A percentile compares a stretch with the other conserved stretches of the same genome.
These are phyloP conservation scores for Fusarium graminum DNA, from an alignment of 2,329 filamentous ascomycete species.

Conservation along the genomic window DNA sequence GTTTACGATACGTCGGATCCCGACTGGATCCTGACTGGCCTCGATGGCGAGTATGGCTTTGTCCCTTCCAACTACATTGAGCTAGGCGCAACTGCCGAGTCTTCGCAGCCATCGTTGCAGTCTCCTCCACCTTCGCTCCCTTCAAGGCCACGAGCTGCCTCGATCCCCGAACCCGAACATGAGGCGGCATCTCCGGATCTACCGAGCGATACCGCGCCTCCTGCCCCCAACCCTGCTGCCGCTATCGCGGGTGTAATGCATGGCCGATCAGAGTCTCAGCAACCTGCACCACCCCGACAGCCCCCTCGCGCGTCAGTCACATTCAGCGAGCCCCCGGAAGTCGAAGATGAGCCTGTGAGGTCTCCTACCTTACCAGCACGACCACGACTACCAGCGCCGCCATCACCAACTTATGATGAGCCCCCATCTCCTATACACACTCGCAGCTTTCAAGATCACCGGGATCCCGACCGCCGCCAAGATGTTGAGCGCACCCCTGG, in stretches of 20 bases:
- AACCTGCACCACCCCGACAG: slow-evolving; percentile 46
- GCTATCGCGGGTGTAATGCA: slow-evolving; percentile 70
- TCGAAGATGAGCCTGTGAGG: slow-evolving; percentile 51
- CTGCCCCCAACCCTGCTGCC: slow-evolving; percentile 62
- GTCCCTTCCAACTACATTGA: slow-evolving; percentile 98
- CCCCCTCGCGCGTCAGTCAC: slow-evolving; percentile 45
- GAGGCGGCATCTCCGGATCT: slow-evolving; percentile 50
- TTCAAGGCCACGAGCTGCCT: slow-evolving; percentile 54
- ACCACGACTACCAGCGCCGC: slow-evolving; percentile 45
- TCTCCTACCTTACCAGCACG: slow-evolving; percentile 58
- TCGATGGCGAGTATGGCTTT: slow-evolving; percentile 89
- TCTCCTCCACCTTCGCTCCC: slow-evolving; percentile 60
- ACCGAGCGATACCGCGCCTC: slow-evolving; percentile 43
- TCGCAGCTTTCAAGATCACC: slow-evolving; percentile 52
- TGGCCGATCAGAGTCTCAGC: slow-evolving; percentile 54
- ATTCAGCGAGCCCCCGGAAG: slow-evolving; percentile 47
- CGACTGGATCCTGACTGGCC: slow-evolving; percentile 94
- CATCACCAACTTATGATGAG: slow-evolving; percentile 44
- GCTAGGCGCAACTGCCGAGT: slow-evolving; percentile 63
- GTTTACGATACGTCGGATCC: slow-evolving; percentile 93
- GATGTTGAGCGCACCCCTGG: slow-evolving; percentile 71
- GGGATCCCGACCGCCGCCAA: slow-evolving; percentile 44
- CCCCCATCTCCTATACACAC: slow-evolving; percentile 37
- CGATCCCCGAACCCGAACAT: slow-evolving; percentile 45
- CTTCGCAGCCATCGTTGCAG: slow-evolving; percentile 56